A percentile compares a stretch with the other conserved stretches of the same genome.
Conservation (phyloP, 1,139 yeast genomes). For the Blastobotrys petasosporus region DNA sequence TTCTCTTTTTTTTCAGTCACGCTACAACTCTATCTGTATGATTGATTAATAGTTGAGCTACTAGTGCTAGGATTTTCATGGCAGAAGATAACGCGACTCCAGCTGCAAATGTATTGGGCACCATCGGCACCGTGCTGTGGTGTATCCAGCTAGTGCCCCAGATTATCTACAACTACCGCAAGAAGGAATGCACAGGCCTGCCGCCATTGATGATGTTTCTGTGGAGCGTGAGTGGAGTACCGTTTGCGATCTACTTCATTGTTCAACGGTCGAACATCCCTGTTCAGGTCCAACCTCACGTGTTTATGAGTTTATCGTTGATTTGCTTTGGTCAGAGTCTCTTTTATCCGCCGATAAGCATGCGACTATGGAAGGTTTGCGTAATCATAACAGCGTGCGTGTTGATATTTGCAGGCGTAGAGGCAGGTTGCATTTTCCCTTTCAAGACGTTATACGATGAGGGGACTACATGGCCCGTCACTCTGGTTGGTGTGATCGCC, state of each 20-base stretch:
- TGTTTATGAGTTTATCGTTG: conserved; percentile 67
- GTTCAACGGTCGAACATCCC: conserved; percentile 69
- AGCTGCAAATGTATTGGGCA: conserved; percentile 77
- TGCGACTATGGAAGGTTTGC: conserved; percentile 20
- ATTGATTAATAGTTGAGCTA: neutral
- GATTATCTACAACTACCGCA: conserved; percentile 60
- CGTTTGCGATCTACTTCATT: conserved; percentile 75
- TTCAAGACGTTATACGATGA: conserved; percentile 52
- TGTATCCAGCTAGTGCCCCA: conserved; percentile 87
- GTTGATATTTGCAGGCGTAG: conserved; percentile 50
- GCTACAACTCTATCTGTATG: too few species aligned
- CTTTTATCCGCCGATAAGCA: conserved; percentile 65
- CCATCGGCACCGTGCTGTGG: conserved; percentile 87
- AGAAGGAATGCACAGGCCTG: conserved; percentile 78
- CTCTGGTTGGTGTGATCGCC: conserved; percentile 74
- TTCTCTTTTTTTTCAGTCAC: too few species aligned
- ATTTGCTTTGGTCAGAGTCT: conserved; percentile 66
- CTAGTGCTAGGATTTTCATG: conserved; percentile 6
- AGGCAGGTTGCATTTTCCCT: conserved; percentile 68
- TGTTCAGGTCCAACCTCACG: conserved; percentile 77
- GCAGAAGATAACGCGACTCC: conserved; percentile 15
- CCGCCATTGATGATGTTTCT: conserved; percentile 79
- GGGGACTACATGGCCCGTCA: conserved; percentile 66
- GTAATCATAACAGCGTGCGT: conserved; percentile 29
- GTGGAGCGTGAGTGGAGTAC: conserved; percentile 80